phyloP scores from a whole-genome alignment of 2,329 filamentous ascomycete species.

The Coleophoma cylindrospora region DNA sequence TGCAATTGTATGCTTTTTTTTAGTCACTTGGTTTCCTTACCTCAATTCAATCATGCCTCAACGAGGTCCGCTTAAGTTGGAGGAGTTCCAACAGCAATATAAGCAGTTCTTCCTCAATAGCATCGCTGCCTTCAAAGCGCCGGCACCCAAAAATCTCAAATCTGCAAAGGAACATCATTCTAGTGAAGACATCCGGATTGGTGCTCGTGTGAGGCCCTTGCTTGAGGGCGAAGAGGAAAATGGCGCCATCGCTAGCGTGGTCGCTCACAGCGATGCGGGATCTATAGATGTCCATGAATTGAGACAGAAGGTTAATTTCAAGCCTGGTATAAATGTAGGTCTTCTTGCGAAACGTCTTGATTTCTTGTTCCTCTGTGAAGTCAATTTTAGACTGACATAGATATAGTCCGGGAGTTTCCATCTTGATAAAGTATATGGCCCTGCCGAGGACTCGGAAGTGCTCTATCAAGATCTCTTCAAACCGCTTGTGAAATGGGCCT shows the following conservation, averaged over 20 bases:
- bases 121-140: not conserved
- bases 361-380: not conserved
- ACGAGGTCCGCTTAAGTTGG: not conserved
- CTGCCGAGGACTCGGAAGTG: conserved; percentile 5
- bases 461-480: conserved; percentile 10
- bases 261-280: not conserved
- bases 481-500: conserved; percentile 36
- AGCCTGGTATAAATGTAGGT: conserved; percentile 1
- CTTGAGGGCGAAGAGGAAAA: not conserved
- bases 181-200: not conserved
- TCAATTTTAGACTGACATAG: not conserved
- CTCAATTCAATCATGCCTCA: no score
- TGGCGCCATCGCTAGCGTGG: not conserved
- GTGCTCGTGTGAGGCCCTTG: not conserved
- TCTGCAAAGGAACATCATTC: not conserved
- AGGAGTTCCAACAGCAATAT: not conserved
- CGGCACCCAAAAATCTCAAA: not conserved
- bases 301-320: conserved; percentile 3
- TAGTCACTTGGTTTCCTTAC: no score
- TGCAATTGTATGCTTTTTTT: no score
- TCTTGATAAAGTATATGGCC: conserved; percentile 7
- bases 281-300: conserved; percentile 4
- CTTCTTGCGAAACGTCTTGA: not conserved
- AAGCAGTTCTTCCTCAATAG: not conserved
- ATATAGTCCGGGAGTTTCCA: conserved; percentile 4